Conservation (phyloP, 805 yeast genomes). For the Suhomyces vadensis region DNA sequence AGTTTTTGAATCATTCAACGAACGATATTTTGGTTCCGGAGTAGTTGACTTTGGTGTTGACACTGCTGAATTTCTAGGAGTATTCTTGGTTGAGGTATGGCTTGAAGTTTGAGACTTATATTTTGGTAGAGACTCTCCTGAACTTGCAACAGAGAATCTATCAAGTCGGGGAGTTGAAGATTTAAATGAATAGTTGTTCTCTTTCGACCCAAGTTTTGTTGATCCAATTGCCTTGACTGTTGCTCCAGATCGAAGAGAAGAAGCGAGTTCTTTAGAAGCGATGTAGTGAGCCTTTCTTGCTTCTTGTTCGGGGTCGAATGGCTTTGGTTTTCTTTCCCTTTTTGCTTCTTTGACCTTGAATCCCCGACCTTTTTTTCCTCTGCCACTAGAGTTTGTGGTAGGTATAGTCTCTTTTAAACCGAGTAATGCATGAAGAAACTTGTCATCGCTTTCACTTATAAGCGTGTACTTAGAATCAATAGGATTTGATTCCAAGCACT, state of each 20-base stretch:
- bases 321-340: conserved; percentile 15
- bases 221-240: conserved; percentile 43
- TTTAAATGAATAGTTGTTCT: not conserved
- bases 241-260: conserved; percentile 37
- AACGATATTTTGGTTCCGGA: too few species aligned
- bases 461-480: conserved; percentile 18
- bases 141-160: not conserved
- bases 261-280: conserved; percentile 30
- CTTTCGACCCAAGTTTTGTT: conserved; percentile 15
- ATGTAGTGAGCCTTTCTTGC: conserved; percentile 41
- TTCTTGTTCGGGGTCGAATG: conserved; percentile 31
- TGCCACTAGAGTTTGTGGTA: conserved; percentile 13
- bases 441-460: conserved; percentile 48
- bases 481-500: conserved; percentile 34
- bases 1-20: too few species aligned
- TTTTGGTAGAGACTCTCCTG: conserved; percentile 5
- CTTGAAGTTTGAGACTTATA: too few species aligned
- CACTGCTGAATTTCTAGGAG: too few species aligned
- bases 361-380: conserved; percentile 23
- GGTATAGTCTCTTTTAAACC: conserved; percentile 48
- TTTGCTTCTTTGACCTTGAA: conserved; percentile 19
- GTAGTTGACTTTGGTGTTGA: too few species aligned
- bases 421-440: conserved; percentile 46
- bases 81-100: too few species aligned
- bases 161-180: not conserved